phyloP scores from a whole-genome alignment of 2,329 filamentous ascomycete species.

The Nigrospora oryzae region DNA sequence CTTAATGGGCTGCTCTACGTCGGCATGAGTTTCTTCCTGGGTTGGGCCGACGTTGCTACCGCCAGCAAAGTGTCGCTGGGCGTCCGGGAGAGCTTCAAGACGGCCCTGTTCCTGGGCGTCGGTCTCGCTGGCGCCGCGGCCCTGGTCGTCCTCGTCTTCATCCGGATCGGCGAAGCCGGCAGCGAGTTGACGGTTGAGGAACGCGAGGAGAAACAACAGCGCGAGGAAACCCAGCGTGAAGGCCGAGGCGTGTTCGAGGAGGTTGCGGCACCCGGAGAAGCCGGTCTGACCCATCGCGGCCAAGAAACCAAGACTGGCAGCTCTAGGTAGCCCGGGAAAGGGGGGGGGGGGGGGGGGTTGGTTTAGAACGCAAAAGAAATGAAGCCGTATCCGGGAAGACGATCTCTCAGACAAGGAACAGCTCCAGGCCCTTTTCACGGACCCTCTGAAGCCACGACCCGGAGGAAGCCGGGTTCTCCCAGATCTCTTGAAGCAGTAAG shows the following conservation, averaged over 20 bases:
- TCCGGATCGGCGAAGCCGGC: slow-evolving; percentile 42
- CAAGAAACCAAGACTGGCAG: no score
- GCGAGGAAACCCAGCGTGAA: no score
- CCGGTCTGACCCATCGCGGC: no score
- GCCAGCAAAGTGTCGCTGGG: slow-evolving; percentile 32
- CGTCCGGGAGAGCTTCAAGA: slow-evolving; percentile 44
- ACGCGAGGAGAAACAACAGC: slow-evolving; percentile 9
- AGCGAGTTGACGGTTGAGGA: slow-evolving; percentile 52
- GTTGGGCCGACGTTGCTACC: slow-evolving; percentile 51
- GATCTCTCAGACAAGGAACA: not conserved
- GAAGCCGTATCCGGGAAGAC: no score
- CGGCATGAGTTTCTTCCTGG: slow-evolving; percentile 57
- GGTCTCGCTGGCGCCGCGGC: slow-evolving; percentile 20
- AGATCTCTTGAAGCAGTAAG: not conserved
- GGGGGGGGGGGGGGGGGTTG: no score
- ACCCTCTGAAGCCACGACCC: slow-evolving; percentile 1
- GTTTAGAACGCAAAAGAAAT: no score
- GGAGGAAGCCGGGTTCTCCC: not conserved
- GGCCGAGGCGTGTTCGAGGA: no score
- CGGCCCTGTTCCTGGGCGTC: slow-evolving; percentile 58
- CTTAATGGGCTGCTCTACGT: slow-evolving; percentile 62
- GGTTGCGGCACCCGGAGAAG: no score
- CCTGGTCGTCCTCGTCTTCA: slow-evolving; percentile 33
- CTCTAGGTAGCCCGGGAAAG: no score
- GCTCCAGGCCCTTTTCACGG: slow-evolving; percentile 8